A percentile compares a stretch with the other conserved stretches of the same genome.
Evolutionary conservation across 345 rosid species (phyloP).

Genomic region (Lumnitzera littorea): DNA sequence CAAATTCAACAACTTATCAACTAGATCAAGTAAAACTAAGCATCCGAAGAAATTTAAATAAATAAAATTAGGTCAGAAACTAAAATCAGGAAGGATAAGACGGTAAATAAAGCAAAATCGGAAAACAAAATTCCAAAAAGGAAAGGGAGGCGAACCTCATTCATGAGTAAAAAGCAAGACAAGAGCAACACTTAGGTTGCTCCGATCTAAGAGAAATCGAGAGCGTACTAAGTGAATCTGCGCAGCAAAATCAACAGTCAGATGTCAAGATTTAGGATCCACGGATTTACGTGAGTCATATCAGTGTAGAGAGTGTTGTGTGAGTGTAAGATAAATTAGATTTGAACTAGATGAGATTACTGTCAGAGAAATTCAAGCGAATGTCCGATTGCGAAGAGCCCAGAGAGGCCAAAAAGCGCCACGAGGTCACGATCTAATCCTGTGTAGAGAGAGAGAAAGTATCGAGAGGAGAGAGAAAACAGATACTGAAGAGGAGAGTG

Average conservation of each 20-base stretch:
- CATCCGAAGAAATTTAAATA: background rate
- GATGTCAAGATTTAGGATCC: conserved; percentile 2
- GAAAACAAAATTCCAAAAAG: background rate
- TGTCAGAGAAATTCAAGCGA: conserved; percentile 24
- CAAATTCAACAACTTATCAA: too few relatives aligned
- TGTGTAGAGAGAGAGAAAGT: too few relatives aligned
- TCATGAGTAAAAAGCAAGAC: conserved; percentile 16
- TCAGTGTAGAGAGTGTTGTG: background rate
- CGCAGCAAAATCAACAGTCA: background rate
- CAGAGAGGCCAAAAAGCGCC: conserved; percentile 29
- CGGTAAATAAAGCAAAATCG: conserved; percentile 18
- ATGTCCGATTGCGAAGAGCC: conserved; percentile 28
- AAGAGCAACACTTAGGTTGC: conserved; percentile 8
- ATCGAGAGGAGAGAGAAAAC: background rate
- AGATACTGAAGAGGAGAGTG: too few relatives aligned
- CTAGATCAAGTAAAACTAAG: background rate
- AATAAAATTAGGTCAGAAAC: background rate
- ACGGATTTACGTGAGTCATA: too few relatives aligned
- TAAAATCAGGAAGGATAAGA: background rate
- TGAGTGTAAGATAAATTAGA: background rate
- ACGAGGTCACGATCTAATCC: conserved; percentile 5
- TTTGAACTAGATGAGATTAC: conserved; percentile 1
- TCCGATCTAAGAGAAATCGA: conserved; percentile 27
- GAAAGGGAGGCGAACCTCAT: conserved; percentile 18
- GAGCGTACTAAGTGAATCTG: background rate